Conservation (phyloP, 2,329 filamentous ascomycete genomes). For the Claviceps fusiformis region DNA sequence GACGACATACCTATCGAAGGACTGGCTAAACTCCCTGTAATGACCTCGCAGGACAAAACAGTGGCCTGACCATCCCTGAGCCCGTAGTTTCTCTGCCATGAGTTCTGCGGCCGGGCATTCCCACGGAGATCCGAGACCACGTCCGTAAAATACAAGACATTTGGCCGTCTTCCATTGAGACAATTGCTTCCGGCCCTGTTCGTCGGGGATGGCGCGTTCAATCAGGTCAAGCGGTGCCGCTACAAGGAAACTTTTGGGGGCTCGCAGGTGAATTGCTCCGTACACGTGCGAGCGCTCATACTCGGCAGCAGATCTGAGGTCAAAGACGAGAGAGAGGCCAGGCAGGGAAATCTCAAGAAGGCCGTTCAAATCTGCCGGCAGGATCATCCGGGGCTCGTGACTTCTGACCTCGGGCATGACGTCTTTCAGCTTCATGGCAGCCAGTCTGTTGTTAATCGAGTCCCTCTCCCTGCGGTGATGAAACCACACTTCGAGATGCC, state of each 20-base stretch:
- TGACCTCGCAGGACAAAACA: conserved; percentile 43
- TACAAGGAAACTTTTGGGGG: conserved; percentile 34
- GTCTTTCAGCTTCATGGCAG: conserved; percentile 28
- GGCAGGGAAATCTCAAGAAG: conserved; percentile 36
- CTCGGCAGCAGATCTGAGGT: conserved; percentile 32
- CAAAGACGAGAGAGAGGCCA: conserved; percentile 33
- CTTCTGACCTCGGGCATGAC: conserved; percentile 16
- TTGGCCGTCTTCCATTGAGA: conserved; percentile 31
- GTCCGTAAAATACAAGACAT: conserved; percentile 40
- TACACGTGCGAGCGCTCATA: conserved; percentile 39
- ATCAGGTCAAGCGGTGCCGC: conserved; percentile 36
- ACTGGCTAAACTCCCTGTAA: conserved; percentile 39
- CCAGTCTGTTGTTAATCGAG: conserved; percentile 29
- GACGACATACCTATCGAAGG: conserved; percentile 37
- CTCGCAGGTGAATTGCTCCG: conserved; percentile 37
- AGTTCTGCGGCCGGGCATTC: conserved; percentile 36
- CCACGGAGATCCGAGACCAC: conserved; percentile 33
- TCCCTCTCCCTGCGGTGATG: conserved; percentile 38
- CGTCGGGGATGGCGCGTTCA: conserved; percentile 34
- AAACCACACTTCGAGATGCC: conserved; percentile 42
- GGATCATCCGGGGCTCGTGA: conserved; percentile 30
- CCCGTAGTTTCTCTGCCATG: conserved; percentile 30
- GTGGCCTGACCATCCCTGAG: conserved; percentile 34
- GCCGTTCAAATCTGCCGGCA: conserved; percentile 35
- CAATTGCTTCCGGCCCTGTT: conserved; percentile 32